Percentiles rank a stretch among this genome's conserved stretches.
Evolutionary conservation across 768 basidiomycete species (phyloP).

Genomic region (Mycena alexandri): DNA sequence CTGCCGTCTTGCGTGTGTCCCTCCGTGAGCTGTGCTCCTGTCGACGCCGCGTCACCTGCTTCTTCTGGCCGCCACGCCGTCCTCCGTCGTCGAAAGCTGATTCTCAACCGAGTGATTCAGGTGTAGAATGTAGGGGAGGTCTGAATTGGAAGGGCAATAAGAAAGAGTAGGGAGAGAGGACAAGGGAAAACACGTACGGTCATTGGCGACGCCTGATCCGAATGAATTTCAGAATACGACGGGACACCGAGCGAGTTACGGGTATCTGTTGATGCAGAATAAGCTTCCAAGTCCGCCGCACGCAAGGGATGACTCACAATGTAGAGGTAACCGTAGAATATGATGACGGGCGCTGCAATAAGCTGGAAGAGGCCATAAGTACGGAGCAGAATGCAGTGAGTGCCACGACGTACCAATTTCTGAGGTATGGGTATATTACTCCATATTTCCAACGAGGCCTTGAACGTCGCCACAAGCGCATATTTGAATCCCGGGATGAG

Average conservation of each 20-base stretch:
- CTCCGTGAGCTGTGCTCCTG: too few relatives aligned
- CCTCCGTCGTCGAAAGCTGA: background rate
- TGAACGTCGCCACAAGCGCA: too few relatives aligned
- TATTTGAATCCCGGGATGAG: background rate
- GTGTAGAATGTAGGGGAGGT: background rate
- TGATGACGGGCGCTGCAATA: background rate
- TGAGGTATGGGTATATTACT: background rate
- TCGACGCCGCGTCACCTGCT: background rate
- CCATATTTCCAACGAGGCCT: background rate
- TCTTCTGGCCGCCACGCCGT: background rate
- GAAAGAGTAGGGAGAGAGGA: background rate
- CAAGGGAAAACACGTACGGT: background rate
- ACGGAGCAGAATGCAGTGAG: too few relatives aligned
- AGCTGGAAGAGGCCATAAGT: background rate
- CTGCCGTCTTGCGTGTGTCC: background rate
- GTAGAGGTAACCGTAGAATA: background rate
- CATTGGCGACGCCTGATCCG: slow-evolving; percentile 5
- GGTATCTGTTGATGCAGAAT: background rate
- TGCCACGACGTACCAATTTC: background rate
- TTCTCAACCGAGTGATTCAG: slow-evolving; percentile 15
- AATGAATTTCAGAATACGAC: background rate
- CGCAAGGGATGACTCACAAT: background rate
- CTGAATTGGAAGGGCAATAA: background rate
- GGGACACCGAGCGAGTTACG: too few relatives aligned
- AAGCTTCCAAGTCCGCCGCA: background rate